phyloP scores from a whole-genome alignment of 2,329 filamentous ascomycete genomes.

The Alternaria burnsii region DNA sequence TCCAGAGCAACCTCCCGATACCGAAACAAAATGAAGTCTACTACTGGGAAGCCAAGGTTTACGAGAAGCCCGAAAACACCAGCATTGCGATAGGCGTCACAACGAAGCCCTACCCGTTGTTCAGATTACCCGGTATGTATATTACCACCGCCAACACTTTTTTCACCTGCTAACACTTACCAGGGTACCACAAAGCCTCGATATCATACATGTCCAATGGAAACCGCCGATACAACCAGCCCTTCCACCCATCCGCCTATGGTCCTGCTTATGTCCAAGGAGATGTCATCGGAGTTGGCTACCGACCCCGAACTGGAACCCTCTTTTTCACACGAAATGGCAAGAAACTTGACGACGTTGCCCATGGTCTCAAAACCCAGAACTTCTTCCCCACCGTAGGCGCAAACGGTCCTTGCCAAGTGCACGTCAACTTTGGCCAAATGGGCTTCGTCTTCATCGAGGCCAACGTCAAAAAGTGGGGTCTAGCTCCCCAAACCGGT shows the following conservation, averaged over 20 bases:
- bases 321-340: constrained; percentile 99
- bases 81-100: constrained; percentile 90
- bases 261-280: constrained; percentile 88
- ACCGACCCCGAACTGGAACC: constrained; percentile 90
- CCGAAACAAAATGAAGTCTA: constrained; percentile 99
- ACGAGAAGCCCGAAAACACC: constrained; percentile 92
- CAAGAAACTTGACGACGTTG: constrained; percentile 94
- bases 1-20: constrained; percentile 94
- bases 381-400: constrained; percentile 99
- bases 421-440: constrained; percentile 98
- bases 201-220: constrained; percentile 91
- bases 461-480: constrained; percentile 99
- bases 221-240: constrained; percentile 88
- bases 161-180: constrained; percentile 25
- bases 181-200: constrained; percentile 91
- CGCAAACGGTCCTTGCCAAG: constrained; percentile 87
- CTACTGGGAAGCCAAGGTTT: constrained; percentile 99
- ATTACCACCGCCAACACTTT: background rate
- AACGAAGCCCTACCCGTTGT: constrained; percentile 96
- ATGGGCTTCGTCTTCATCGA: constrained; percentile 99
- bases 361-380: constrained; percentile 89
- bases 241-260: constrained; percentile 81
- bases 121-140: constrained; percentile 83
- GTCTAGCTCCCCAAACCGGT: constrained; percentile 92
- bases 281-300: constrained; percentile 94